Evolutionary conservation across 345 rosid genomes (phyloP), one percentile per base, ranked within the genome.

Genomic region (Orychophragmus violaceus): DNA sequence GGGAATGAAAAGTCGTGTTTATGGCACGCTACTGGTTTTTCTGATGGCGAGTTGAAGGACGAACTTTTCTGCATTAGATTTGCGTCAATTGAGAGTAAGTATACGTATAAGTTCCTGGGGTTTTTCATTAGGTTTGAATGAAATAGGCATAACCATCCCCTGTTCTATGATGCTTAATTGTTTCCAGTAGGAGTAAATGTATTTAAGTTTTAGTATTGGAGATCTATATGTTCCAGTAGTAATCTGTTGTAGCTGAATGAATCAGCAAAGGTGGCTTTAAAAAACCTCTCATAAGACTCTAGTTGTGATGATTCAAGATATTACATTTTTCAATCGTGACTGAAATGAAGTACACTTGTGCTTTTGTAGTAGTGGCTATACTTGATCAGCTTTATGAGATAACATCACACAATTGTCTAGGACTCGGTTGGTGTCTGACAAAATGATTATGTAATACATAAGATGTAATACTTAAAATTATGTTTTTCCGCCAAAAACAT

Each of bases 1-100:
- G 96, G 96, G 9, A 89, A 81, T 6, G 94, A 82, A 0, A 87
- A 89, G 69, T 87, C 93, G 0, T 87, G 94, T 55, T 74, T 87
- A 7, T 85, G 90, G 93, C 91, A 83, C 50, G 87, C 90, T 18
- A 18, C 85, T 29, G 84, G 82, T 58, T 88, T 78, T 27, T 82
- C 91, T 7, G 87, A 83, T 52, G 87, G 88, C n/a, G 90, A 85
- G 77, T 64, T 87, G 79, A 87, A 85, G 80, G 80, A 88, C 44
- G 94, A 87, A 65, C 82, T 84, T 29, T 85, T 89, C 83, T 88
- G 96, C 82, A 82, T 91, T 62, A 73, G 91, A 50, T 91, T 91
- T 62, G 82, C 79, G 3, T 85, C 89, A 0, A 46, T 85, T 50
- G 90, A 89, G 69, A 83, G 96, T 87, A 73, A 76, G 88, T 81